Evolutionary conservation across 1,284 basidiomycete species (phyloP).

Genomic region (Mycena sp.): DNA sequence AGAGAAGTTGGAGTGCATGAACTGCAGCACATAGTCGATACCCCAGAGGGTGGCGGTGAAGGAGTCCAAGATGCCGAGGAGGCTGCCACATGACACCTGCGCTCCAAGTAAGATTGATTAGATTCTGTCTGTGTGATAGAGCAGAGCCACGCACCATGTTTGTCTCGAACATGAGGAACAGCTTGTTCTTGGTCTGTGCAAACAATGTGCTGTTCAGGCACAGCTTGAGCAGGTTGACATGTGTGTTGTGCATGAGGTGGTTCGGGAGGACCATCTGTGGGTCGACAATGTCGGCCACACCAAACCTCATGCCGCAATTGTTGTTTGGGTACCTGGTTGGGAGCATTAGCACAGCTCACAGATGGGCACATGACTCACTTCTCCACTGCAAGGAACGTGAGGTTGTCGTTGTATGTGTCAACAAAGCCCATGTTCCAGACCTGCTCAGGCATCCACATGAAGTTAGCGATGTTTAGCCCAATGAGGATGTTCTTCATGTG

Average conservation of each 20-base stretch:
- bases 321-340: constrained; percentile 20
- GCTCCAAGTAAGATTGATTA: neutral
- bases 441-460: constrained; percentile 53
- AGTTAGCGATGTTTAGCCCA: constrained; percentile 54
- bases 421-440: constrained; percentile 56
- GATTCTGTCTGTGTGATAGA: neutral
- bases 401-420: neutral
- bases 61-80: constrained; percentile 74
- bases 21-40: constrained; percentile 65
- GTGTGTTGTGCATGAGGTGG: constrained; percentile 68
- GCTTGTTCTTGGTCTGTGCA: constrained; percentile 58
- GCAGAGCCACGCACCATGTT: constrained; percentile 56
- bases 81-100: constrained; percentile 70
- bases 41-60: constrained; percentile 79
- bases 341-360: too few species aligned
- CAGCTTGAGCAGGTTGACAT: constrained; percentile 51
- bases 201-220: constrained; percentile 61
- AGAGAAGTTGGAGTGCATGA: constrained; percentile 68
- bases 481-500: constrained; percentile 30
- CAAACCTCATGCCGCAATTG: constrained; percentile 54
- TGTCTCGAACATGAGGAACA: constrained; percentile 80
- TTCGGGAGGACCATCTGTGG: constrained; percentile 62
- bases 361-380: too few species aligned
- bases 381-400: neutral
- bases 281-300: constrained; percentile 38